phyloP scores from a whole-genome alignment of 2,329 filamentous ascomycete genomes.

The Trichophyton benhamiae region DNA sequence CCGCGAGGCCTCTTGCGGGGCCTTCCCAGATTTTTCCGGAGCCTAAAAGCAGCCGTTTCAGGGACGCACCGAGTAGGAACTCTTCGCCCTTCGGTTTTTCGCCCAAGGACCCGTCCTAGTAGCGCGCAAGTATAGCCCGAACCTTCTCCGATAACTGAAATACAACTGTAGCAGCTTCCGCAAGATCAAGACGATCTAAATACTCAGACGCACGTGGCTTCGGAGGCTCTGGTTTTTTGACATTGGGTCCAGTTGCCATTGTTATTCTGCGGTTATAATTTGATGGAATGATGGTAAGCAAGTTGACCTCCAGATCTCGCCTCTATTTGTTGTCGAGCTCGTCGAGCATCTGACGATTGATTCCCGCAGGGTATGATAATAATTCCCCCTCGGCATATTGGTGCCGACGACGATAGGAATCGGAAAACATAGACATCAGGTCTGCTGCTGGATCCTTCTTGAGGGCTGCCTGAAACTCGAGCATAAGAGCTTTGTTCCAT shows the following conservation, averaged over 20 bases:
- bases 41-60: conserved; percentile 17
- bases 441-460: conserved; percentile 16
- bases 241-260: conserved; percentile 14
- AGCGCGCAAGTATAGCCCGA: conserved; percentile 11
- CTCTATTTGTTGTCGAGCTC: conserved; percentile 11
- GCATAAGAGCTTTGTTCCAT: conserved; percentile 18
- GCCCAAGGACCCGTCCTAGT: conserved; percentile 1
- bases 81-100: background rate
- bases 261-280: conserved; percentile 16
- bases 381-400: conserved; percentile 8
- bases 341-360: conserved; percentile 15
- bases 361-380: conserved; percentile 12
- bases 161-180: conserved; percentile 15
- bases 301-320: conserved; percentile 15
- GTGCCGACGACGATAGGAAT: conserved; percentile 16
- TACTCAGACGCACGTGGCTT: conserved; percentile 14
- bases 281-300: conserved; percentile 15
- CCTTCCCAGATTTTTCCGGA: conserved; percentile 18
- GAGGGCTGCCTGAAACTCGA: conserved; percentile 14
- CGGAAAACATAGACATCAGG: conserved; percentile 17
- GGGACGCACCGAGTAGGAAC: conserved; percentile 10
- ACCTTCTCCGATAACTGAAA: conserved; percentile 17
- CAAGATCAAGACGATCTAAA: conserved; percentile 15
- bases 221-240: conserved; percentile 3
- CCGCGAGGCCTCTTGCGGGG: conserved; percentile 16